A percentile compares a stretch with the other conserved stretches of the same genome.
Conservation (phyloP, 176 grass and related monocot species). For the Calamus simplicifolius region DNA sequence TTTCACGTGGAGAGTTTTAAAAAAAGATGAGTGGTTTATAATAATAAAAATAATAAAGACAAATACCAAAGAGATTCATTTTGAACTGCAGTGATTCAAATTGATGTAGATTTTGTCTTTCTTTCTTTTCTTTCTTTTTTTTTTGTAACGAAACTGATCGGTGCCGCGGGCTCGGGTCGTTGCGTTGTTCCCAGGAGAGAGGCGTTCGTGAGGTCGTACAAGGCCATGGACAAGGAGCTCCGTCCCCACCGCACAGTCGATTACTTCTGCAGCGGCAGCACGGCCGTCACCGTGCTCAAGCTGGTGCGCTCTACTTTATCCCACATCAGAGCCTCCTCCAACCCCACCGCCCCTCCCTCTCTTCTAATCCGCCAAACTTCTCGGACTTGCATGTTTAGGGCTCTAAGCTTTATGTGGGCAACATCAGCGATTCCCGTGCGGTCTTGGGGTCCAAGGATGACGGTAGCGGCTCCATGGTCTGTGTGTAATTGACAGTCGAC, state of each 20-base stretch:
- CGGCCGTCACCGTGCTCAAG: constrained; percentile 82
- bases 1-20: too few species aligned
- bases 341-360: constrained; percentile 8
- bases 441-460: constrained; percentile 65
- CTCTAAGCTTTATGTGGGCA: constrained; percentile 68
- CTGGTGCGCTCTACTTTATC: constrained; percentile 28
- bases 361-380: not conserved
- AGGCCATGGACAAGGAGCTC: constrained; percentile 90
- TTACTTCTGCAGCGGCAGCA: constrained; percentile 90
- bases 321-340: constrained; percentile 1
- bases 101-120: too few species aligned
- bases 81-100: too few species aligned
- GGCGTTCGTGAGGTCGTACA: constrained; percentile 70
- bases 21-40: too few species aligned
- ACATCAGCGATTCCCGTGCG: constrained; percentile 91
- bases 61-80: too few species aligned
- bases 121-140: too few species aligned
- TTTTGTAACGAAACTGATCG: too few species aligned
- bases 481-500: constrained; percentile 86
- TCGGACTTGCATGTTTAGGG: constrained; percentile 29
- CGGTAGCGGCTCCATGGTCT: constrained; percentile 28
- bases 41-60: too few species aligned
- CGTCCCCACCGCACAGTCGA: constrained; percentile 63
- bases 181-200: constrained; percentile 41
- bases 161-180: too few species aligned